Percentiles rank a stretch among this genome's conserved stretches.
phyloP scores from a whole-genome alignment of 257 asterid species.

The Sherardia arvensis region DNA sequence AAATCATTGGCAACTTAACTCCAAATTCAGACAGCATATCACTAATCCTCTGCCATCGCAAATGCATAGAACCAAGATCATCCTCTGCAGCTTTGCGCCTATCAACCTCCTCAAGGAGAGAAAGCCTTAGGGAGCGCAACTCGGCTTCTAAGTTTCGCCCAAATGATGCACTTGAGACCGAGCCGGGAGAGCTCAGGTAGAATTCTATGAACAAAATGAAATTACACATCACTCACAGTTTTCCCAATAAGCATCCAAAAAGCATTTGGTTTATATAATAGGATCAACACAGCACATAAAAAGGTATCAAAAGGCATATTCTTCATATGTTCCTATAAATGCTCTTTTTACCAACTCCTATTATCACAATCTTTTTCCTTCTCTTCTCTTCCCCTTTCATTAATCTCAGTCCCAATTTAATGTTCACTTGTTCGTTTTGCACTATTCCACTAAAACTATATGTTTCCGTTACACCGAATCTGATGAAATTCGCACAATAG shows the following conservation, averaged over 20 bases:
- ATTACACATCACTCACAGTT: background rate
- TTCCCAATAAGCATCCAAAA: background rate
- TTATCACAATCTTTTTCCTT: background rate
- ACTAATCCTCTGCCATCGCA: constrained; percentile 60
- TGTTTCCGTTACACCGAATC: no score
- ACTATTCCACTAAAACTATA: no score
- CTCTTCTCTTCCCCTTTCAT: background rate
- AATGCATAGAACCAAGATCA: constrained; percentile 35
- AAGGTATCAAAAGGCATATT: background rate
- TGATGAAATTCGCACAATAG: no score
- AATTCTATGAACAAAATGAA: constrained; percentile 36
- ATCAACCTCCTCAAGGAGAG: constrained; percentile 57
- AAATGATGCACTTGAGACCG: constrained; percentile 23
- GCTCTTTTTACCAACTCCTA: background rate
- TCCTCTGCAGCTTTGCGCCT: constrained; percentile 61
- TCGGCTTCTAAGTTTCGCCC: constrained; percentile 34
- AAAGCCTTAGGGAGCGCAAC: constrained; percentile 29
- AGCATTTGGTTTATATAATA: background rate
- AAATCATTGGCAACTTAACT: constrained; percentile 50
- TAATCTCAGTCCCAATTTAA: background rate
- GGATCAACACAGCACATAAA: background rate
- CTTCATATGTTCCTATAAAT: background rate
- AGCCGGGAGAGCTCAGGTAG: constrained; percentile 39
- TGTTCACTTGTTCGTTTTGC: background rate
- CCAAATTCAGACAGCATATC: constrained; percentile 55